Percentiles rank a stretch among this genome's conserved stretches.
These are phyloP conservation scores for Sporodiniella umbellata DNA, from an alignment of 371 early-diverging fungal genomes.

Conservation along the genomic window DNA sequence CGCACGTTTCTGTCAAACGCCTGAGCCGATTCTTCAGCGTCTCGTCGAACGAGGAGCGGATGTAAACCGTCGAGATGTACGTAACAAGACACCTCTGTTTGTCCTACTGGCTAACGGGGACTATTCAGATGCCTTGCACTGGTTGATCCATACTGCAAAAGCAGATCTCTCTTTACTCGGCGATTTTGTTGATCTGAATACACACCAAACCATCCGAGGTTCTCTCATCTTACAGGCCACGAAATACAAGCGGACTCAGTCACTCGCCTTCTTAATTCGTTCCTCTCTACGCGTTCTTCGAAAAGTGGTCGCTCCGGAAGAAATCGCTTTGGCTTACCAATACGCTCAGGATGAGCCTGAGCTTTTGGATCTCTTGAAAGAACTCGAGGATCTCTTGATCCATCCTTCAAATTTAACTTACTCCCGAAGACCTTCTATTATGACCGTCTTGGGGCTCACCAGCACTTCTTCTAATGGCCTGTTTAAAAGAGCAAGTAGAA, in stretches of 20 bases:
- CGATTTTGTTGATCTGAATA: constrained; percentile 11
- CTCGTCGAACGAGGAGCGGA: constrained; percentile 42
- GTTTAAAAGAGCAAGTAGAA: constrained; percentile 11
- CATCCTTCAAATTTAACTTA: background rate
- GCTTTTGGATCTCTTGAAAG: constrained; percentile 9
- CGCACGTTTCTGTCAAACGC: constrained; percentile 46
- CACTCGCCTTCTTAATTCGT: constrained; percentile 7
- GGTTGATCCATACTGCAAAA: constrained; percentile 14
- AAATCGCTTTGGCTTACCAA: background rate
- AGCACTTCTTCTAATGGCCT: background rate
- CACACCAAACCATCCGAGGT: constrained; percentile 8
- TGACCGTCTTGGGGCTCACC: constrained; percentile 9
- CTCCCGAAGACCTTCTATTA: constrained; percentile 1
- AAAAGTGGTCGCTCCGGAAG: background rate
- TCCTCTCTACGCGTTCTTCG: constrained; percentile 7
- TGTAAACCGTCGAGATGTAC: constrained; percentile 38
- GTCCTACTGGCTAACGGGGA: constrained; percentile 31
- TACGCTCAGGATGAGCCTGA: constrained; percentile 7
- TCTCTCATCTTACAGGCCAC: constrained; percentile 19
- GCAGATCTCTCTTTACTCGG: constrained; percentile 17
- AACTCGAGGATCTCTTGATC: constrained; percentile 5
- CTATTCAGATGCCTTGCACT: constrained; percentile 4
- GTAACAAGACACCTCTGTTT: constrained; percentile 32
- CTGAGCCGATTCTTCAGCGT: constrained; percentile 21
- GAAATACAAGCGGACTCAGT: constrained; percentile 19